Evolutionary conservation across 129 eudicot species (phyloP), one percentile per base, ranked within the genome.

Genomic region (Pseudognaphalium luteoalbum): DNA sequence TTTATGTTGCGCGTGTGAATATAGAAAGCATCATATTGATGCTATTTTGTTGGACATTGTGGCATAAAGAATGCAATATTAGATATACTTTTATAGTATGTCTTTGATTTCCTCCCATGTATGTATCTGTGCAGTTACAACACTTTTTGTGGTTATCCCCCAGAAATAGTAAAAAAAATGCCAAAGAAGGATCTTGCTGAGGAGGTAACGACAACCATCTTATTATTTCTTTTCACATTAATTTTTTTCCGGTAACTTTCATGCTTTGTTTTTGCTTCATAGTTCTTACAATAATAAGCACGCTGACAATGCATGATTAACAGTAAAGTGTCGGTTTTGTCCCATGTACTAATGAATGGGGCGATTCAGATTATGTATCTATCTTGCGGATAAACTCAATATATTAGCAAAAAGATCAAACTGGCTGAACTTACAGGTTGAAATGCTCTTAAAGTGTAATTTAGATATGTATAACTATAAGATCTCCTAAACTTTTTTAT

Each of bases 151-250:
- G 90, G 92, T 84, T 93, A 90, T 87, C 95, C 98, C 33, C 98
- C 98, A 77, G 98, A 93, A 73, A 90, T 93, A 71, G 98, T 93
- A 62, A 93, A 93, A 81, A 93, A 93, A 82, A 85, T 93, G 98
- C 98, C 98, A 7, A 93, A 93, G 89, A 93, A 88, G 85, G 98
- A 93, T 88, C 98, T 93, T 72, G 96, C 91, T 34, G 98, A 93
- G 84, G 98, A 93, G 97, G 98, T 93, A 82, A 67, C 62, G 63
- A 17, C 37, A 8, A 4, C 34, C 39, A 28, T 74, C 76, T 60
- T 37, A 65, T 22, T 72, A 21, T 62, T 15, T 47, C 54, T 47
- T 47, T 47, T 47, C 16, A 47, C 1, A 5, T 47, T 6, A n/a
- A 47, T 3, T 14, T 14, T 47, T 47, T 47, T 47, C 54, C 5